Evolutionary conservation across 495 filamentous ascomycete genomes (phyloP).

Genomic region (Penicillium crystallinum): DNA sequence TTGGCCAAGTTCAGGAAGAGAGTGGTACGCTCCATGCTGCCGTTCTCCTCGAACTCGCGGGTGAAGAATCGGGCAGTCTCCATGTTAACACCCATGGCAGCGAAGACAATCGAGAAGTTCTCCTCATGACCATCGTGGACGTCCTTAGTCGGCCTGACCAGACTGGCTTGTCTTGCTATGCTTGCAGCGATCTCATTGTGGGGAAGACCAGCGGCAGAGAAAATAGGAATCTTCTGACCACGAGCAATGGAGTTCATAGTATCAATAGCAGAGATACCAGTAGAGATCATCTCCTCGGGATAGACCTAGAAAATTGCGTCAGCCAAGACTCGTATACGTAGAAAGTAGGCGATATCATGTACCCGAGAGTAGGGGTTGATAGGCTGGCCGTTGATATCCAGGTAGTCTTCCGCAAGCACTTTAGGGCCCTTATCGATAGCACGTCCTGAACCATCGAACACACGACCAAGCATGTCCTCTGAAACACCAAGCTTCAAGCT

Average conservation of each 20-base stretch:
- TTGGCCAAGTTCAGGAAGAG: constrained; percentile 99
- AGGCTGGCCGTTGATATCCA: constrained; percentile 98
- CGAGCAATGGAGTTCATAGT: constrained; percentile 99
- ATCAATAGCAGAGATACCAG: constrained; percentile 98
- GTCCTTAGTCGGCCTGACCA: constrained; percentile 89
- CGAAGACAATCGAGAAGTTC: constrained; percentile 99
- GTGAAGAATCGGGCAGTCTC: constrained; percentile 99
- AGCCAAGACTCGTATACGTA: constrained; percentile 6
- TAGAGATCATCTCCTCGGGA: constrained; percentile 99
- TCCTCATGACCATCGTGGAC: constrained; percentile 96
- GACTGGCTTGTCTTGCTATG: constrained; percentile 91
- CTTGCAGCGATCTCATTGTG: constrained; percentile 99
- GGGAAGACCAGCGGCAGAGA: constrained; percentile 95
- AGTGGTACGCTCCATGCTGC: constrained; percentile 92
- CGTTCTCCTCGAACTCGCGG: constrained; percentile 98
- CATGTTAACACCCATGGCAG: constrained; percentile 99
- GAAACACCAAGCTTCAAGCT: constrained; percentile 98
- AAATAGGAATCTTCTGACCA: constrained; percentile 99
- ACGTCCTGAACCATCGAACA: constrained; percentile 96
- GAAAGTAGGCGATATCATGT: constrained; percentile 21
- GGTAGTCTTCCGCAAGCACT: constrained; percentile 93
- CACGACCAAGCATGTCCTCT: constrained; percentile 98
- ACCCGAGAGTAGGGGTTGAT: constrained; percentile 98
- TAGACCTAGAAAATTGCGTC: constrained; percentile 60
- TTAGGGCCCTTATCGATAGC: constrained; percentile 98